phyloP scores from a whole-genome alignment of 495 filamentous ascomycete species.

The Lophiotrema nucula region DNA sequence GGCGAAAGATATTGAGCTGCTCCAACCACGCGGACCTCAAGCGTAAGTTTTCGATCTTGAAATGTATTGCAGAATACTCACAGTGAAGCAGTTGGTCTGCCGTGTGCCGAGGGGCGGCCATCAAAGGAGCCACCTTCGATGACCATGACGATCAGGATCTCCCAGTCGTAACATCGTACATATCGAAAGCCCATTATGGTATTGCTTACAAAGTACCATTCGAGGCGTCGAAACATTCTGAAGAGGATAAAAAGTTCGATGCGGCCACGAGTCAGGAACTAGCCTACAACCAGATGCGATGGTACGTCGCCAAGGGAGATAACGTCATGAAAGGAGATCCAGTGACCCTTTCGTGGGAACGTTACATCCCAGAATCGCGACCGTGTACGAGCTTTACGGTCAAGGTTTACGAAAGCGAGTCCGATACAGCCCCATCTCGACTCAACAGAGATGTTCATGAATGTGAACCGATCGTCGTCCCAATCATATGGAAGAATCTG shows the following conservation, averaged over 20 bases:
- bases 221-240: slow-evolving; percentile 1
- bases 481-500: neutral
- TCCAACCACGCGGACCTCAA: slow-evolving; percentile 1
- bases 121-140: slow-evolving; percentile 12
- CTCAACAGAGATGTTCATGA: neutral
- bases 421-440: neutral
- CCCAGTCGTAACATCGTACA: slow-evolving; percentile 14
- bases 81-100: slow-evolving; percentile 12
- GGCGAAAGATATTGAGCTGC: slow-evolving; percentile 7
- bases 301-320: slow-evolving; percentile 8
- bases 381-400: neutral
- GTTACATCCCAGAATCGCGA: neutral
- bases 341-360: slow-evolving; percentile 5
- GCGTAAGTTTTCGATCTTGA: slow-evolving; percentile 1
- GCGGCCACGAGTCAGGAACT: neutral
- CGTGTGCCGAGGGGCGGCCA: slow-evolving; percentile 15
- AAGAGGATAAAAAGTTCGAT: slow-evolving; percentile 5
- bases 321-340: slow-evolving; percentile 1
- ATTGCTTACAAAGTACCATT: slow-evolving; percentile 12
- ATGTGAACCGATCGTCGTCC: neutral
- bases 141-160: neutral
- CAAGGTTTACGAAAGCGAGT: slow-evolving; percentile 6
- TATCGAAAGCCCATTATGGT: slow-evolving; percentile 19
- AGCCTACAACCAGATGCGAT: slow-evolving; percentile 10
- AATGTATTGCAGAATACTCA: neutral